Evolutionary conservation across 1,139 yeast species (phyloP).

Genomic region (Zhuliangozyma blackwelliae): DNA sequence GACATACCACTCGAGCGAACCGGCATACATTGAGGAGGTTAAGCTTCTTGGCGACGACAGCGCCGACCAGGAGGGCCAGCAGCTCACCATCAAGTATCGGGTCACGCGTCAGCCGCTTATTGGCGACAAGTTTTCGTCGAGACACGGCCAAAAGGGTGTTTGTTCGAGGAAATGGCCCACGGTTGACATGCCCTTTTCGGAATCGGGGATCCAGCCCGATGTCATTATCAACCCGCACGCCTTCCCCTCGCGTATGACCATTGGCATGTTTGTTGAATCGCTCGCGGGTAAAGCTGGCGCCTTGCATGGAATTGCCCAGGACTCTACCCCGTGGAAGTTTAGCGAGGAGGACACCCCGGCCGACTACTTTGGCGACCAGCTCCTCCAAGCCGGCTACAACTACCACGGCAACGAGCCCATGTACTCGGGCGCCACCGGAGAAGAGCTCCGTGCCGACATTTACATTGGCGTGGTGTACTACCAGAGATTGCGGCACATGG

Average conservation of each 20-base stretch:
- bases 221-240: slow-evolving; percentile 98
- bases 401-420: slow-evolving; percentile 98
- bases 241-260: slow-evolving; percentile 99
- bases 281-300: slow-evolving; percentile 99
- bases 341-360: slow-evolving; percentile 94
- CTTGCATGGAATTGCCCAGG: slow-evolving; percentile 95
- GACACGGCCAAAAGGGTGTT: slow-evolving; percentile 99
- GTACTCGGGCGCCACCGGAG: slow-evolving; percentile 99
- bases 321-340: slow-evolving; percentile 95
- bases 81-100: slow-evolving; percentile 83
- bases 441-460: slow-evolving; percentile 91
- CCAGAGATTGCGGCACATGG: slow-evolving; percentile 99
- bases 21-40: slow-evolving; percentile 94
- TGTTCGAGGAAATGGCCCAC: slow-evolving; percentile 98
- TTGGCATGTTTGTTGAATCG: slow-evolving; percentile 98
- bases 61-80: slow-evolving; percentile 77
- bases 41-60: slow-evolving; percentile 83
- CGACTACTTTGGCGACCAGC: slow-evolving; percentile 93
- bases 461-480: slow-evolving; percentile 96
- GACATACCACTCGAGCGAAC: slow-evolving; percentile 90
- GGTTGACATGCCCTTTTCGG: slow-evolving; percentile 94
- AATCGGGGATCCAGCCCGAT: slow-evolving; percentile 95
- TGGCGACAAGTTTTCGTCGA: slow-evolving; percentile 96
- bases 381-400: slow-evolving; percentile 83
- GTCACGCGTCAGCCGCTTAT: slow-evolving; percentile 89